Percentiles rank a stretch among this genome's conserved stretches.
Conservation (phyloP, 2,329 filamentous ascomycete species). For the Cytospora chrysosperma region DNA sequence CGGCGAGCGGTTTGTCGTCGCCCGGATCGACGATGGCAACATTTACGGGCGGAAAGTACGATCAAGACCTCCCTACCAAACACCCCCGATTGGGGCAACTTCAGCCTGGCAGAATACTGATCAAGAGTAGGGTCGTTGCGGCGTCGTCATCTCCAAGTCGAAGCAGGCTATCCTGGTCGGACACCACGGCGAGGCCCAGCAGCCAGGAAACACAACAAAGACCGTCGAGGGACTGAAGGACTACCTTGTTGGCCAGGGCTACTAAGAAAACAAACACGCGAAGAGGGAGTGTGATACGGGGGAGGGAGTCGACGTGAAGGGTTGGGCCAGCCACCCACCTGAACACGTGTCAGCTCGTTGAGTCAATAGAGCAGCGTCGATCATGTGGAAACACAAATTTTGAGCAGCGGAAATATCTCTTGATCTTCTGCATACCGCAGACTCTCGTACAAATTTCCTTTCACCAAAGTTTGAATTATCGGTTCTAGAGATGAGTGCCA, state of each 20-base stretch:
- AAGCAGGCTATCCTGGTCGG: constrained; percentile 83
- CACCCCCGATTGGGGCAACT: background rate
- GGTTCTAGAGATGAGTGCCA: background rate
- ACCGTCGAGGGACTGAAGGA: constrained; percentile 82
- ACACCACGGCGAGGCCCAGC: constrained; percentile 74
- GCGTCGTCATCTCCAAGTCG: constrained; percentile 82
- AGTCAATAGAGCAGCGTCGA: constrained; percentile 25
- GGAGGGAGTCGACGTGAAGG: constrained; percentile 2
- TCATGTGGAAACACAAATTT: constrained; percentile 19
- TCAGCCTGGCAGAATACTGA: constrained; percentile 9
- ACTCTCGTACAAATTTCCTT: constrained; percentile 13
- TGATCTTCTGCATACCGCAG: constrained; percentile 20
- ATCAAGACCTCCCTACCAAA: background rate
- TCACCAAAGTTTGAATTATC: background rate
- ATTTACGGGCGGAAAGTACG: constrained; percentile 84
- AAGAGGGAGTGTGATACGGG: constrained; percentile 17
- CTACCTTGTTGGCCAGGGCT: constrained; percentile 77
- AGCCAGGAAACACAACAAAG: constrained; percentile 73
- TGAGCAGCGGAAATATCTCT: constrained; percentile 18
- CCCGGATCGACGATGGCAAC: constrained; percentile 73
- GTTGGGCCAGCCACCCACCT: constrained; percentile 12
- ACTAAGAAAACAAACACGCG: constrained; percentile 51
- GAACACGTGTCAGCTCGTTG: constrained; percentile 20
- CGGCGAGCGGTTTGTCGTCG: constrained; percentile 75
- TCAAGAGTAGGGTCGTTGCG: constrained; percentile 63